These are phyloP conservation scores for Zymoseptoria crescenta DNA, from an alignment of 2,329 filamentous ascomycete species.

Conservation along the genomic window DNA sequence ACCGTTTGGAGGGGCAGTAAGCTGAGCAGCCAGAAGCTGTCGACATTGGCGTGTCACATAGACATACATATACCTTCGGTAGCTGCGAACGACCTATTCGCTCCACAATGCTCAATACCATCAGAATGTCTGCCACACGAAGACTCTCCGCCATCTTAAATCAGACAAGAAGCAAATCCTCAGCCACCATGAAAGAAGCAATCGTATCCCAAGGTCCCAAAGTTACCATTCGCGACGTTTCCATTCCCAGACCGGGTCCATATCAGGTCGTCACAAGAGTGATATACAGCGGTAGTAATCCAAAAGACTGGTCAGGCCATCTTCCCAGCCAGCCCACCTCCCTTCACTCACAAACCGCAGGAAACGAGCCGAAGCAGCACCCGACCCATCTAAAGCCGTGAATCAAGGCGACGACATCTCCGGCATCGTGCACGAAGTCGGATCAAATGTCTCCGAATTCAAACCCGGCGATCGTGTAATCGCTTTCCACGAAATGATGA, in stretches of 20 bases:
- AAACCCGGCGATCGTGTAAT: slow-evolving; percentile 50
- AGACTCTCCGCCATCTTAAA: slow-evolving; percentile 13
- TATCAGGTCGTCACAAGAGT: slow-evolving; percentile 29
- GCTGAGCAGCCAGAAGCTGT: neutral
- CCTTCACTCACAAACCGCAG: slow-evolving; percentile 3
- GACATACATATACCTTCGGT: neutral
- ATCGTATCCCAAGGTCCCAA: slow-evolving; percentile 29
- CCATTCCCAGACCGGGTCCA: slow-evolving; percentile 34
- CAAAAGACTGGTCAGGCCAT: slow-evolving; percentile 25
- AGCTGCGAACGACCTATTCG: neutral
- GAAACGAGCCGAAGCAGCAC: slow-evolving; percentile 23
- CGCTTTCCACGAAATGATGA: slow-evolving; percentile 47
- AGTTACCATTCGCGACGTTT: slow-evolving; percentile 33
- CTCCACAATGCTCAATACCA: slow-evolving; percentile 9
- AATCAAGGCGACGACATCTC: slow-evolving; percentile 32
- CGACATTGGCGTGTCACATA: neutral
- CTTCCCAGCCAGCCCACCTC: neutral
- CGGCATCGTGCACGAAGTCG: slow-evolving; percentile 46
- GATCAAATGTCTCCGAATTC: slow-evolving; percentile 50
- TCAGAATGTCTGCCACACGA: slow-evolving; percentile 14
- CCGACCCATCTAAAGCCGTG: slow-evolving; percentile 8
- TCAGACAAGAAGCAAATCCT: slow-evolving; percentile 13
- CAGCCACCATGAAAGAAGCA: slow-evolving; percentile 31
- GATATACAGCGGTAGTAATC: slow-evolving; percentile 26
- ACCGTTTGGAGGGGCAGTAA: neutral